Evolutionary conservation across 2,329 filamentous ascomycete genomes (phyloP), one percentile per base, ranked within the genome.

Genomic region (Aureobasidium sp.): DNA sequence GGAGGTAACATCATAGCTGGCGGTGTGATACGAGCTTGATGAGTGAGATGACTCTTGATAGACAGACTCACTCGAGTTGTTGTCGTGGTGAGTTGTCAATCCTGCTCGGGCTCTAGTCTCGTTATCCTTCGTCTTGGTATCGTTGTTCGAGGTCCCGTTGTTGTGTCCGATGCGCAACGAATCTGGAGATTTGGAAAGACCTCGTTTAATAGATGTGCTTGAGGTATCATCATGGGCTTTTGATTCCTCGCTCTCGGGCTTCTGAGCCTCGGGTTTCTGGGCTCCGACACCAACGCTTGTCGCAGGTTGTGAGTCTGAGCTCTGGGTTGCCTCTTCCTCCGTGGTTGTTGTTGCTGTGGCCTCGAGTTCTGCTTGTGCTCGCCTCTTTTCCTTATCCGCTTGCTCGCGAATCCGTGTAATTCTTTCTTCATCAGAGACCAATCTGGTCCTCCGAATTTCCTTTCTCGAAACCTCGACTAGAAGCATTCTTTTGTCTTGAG

Each of bases 391-490:
- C 22, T 63, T 61, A 39, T 67, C 65, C 27, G 67, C 65, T 19
- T 63, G 48, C 37, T 48, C 45, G 31, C 66, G 54, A 29, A 71
- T 47, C 19, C 69, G 64, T 52, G 71, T 68, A n/a, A 66, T 49
- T 39, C 70, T 63, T 62, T 70, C 69, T 14, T 64, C 63, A 5
- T 70, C 45, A 1, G 70, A 68, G 61, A 62, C 52, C 29, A 68
- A 65, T 7, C 64, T 61, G 27, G 69, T 68, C 15, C 63, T 61
- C 24, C 65, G 63, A 52, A 66, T 61, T 64, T 73, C 71, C 33
- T 67, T 69, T 62, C 71, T 50, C 68, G 66, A 70, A 1, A 72
- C 62, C 49, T 71, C 68, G 19, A 72, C 62, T 45, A 70, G 66
- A n/a, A 73, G 60, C 68, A 70, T 71, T 31, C 67, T 64, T 60